Evolutionary conservation across 2,329 filamentous ascomycete species (phyloP).

Genomic region (Parastagonospora avenae): DNA sequence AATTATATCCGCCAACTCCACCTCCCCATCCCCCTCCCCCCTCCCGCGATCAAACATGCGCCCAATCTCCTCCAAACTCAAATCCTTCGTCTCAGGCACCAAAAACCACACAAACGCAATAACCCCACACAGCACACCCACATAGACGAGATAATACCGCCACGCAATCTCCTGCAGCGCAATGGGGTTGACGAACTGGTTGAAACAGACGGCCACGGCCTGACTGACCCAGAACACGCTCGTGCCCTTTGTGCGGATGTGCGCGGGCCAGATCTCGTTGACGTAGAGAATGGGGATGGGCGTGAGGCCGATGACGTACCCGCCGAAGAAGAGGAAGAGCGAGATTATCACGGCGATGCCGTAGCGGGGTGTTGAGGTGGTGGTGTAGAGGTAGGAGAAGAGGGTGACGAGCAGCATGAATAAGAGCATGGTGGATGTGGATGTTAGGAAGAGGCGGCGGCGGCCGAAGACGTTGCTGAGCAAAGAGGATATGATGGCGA

Average conservation of each 20-base stretch:
- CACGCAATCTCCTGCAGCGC: slow-evolving; percentile 26
- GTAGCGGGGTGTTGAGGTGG: slow-evolving; percentile 1
- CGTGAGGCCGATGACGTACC: slow-evolving; percentile 42
- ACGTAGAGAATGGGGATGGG: slow-evolving; percentile 40
- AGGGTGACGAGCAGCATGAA: slow-evolving; percentile 52
- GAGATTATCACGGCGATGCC: slow-evolving; percentile 24
- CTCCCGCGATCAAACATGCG: no score
- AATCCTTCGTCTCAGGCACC: no score
- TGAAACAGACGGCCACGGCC: slow-evolving; percentile 20
- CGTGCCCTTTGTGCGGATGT: slow-evolving; percentile 24
- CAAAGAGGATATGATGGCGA: slow-evolving; percentile 46
- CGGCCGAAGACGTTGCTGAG: slow-evolving; percentile 51
- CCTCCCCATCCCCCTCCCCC: no score
- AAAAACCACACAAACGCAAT: no score
- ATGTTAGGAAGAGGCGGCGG: slow-evolving; percentile 51
- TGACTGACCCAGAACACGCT: slow-evolving; percentile 25
- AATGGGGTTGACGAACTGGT: slow-evolving; percentile 26
- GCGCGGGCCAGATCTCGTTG: slow-evolving; percentile 43
- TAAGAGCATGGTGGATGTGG: slow-evolving; percentile 51
- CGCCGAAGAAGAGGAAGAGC: slow-evolving; percentile 23
- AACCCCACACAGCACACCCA: no score
- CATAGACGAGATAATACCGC: slow-evolving; percentile 26
- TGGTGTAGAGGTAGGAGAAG: slow-evolving; percentile 39
- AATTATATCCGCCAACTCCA: no score
- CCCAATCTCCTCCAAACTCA: no score